These are phyloP conservation scores for Bremia lactucae DNA, from an alignment of 352 stramenopile genomes.

Conservation along the genomic window DNA sequence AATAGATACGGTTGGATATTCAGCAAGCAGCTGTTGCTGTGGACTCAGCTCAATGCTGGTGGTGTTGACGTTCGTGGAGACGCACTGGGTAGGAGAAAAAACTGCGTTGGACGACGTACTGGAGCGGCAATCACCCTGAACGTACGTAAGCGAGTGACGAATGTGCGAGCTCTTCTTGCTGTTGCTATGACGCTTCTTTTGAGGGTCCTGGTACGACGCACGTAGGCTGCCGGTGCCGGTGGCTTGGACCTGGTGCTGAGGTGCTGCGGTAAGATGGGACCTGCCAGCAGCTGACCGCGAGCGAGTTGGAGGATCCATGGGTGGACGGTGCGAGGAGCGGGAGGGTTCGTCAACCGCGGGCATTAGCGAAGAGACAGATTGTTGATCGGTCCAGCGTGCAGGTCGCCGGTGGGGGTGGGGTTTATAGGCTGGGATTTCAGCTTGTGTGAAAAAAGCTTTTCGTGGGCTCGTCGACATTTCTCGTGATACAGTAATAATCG, in stretches of 20 bases:
- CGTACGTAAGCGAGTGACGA: constrained; percentile 43
- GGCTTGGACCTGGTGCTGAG: constrained; percentile 26
- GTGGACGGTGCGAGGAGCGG: constrained; percentile 13
- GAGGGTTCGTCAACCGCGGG: constrained; percentile 27
- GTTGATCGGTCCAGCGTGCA: constrained; percentile 1
- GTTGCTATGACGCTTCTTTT: constrained; percentile 17
- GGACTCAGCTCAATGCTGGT: constrained; percentile 21
- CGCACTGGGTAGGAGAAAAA: constrained; percentile 11
- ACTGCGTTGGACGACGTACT: constrained; percentile 21
- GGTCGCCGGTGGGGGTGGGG: constrained; percentile 2
- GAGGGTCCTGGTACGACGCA: constrained; percentile 30
- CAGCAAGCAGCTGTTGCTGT: constrained; percentile 20
- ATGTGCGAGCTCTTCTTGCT: constrained; percentile 25
- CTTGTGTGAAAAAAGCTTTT: constrained; percentile 11
- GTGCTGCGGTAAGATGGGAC: constrained; percentile 12
- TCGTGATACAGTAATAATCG: too few relatives aligned
- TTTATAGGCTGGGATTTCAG: too few relatives aligned
- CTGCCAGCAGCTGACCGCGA: constrained; percentile 10
- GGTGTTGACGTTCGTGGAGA: constrained; percentile 17
- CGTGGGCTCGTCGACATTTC: constrained; percentile 8
- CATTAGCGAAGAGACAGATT: constrained; percentile 13
- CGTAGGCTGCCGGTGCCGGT: constrained; percentile 6
- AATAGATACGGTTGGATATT: constrained; percentile 19
- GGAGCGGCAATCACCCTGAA: constrained; percentile 19
- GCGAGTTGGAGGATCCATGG: constrained; percentile 2